Base-by-base conservation (phyloP, 2,329 filamentous ascomycete genomes). In the Pseudopyricularia javanii region DNA sequence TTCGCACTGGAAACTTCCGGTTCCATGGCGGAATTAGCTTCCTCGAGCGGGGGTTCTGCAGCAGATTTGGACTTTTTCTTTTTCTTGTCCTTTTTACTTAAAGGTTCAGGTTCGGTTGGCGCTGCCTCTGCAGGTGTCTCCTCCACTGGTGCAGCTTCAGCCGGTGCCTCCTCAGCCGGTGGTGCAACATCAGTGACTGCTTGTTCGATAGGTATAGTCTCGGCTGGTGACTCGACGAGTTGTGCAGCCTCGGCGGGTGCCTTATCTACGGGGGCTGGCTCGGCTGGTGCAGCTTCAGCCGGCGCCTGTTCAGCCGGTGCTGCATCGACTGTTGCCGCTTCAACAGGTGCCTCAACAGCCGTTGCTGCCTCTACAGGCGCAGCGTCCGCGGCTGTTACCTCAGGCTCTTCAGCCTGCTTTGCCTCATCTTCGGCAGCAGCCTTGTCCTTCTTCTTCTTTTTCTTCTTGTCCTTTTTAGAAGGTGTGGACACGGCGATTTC, bases 171-270 rank as follows among this genome's bases (percentile, higher is more conserved):
- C 45, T 54, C 51, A 22, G 48, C 37, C 12, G 32, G 30, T 1
- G 52, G 11, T 3, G 50, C 32, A 20, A 51, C 58, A 30, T 55
- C 45, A 17, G 49, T n/a, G n/a, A n/a, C n/a, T n/a, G 28, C 28
- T 30, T 4, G 9, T 9, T 30, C 28, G 4, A 9, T 9, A 30
- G 9, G 28, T 30, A 5, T 30, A 30, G 28, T 30, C 5, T 43
- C 49, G 22, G 47, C 54, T 15, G 26, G n/a, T 33, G 17, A 30
- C 11, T 26, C 7, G 15, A 37, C 52, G 8, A 14, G 20, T 15
- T 12, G 15, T n/a, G 34, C 2, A n/a, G 34, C 28, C 26, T 53
- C 60, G 17, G 51, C 53, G 1, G 35, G 24, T 2, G 30, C 34
- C 22, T 7, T 15, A 15, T 48, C 53, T 0, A 9, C 30, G 3